These are phyloP conservation scores for Celoporthe dispersa DNA, from an alignment of 2,329 filamentous ascomycete genomes.

Conservation along the genomic window DNA sequence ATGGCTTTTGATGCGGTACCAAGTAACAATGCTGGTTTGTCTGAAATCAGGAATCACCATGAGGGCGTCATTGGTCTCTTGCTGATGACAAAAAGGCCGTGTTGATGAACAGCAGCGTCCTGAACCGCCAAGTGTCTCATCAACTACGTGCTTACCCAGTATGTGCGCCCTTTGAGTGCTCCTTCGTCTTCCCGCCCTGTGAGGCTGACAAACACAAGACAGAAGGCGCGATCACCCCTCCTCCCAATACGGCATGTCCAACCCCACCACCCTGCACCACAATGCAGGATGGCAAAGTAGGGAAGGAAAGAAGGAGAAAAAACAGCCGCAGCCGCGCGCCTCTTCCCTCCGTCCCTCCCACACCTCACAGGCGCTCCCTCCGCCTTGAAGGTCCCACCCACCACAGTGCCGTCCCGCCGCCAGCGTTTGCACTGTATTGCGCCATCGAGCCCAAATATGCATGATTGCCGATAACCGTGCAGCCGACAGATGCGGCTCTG, in stretches of 20 bases:
- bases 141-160: background rate
- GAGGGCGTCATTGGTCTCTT: slow-evolving; percentile 1
- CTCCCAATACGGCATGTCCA: slow-evolving; percentile 8
- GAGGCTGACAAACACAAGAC: background rate
- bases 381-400: background rate
- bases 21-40: slow-evolving; percentile 38
- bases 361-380: background rate
- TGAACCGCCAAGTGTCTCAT: background rate
- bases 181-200: background rate
- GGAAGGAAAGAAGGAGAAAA: background rate
- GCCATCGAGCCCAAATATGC: slow-evolving; percentile 28
- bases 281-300: too few relatives aligned
- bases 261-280: background rate
- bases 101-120: background rate
- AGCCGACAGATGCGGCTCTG: slow-evolving; percentile 30
- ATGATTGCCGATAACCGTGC: slow-evolving; percentile 29
- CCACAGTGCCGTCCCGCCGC: slow-evolving; percentile 18
- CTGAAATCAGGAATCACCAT: slow-evolving; percentile 26
- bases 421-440: slow-evolving; percentile 15
- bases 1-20: slow-evolving; percentile 35
- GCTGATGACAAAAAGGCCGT: background rate
- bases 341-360: background rate
- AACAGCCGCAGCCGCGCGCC: slow-evolving; percentile 17
- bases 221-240: background rate
- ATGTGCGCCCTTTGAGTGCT: background rate